Evolutionary conservation across 2,329 filamentous ascomycete genomes (phyloP).

Genomic region (Chalaropsis ovoidea): DNA sequence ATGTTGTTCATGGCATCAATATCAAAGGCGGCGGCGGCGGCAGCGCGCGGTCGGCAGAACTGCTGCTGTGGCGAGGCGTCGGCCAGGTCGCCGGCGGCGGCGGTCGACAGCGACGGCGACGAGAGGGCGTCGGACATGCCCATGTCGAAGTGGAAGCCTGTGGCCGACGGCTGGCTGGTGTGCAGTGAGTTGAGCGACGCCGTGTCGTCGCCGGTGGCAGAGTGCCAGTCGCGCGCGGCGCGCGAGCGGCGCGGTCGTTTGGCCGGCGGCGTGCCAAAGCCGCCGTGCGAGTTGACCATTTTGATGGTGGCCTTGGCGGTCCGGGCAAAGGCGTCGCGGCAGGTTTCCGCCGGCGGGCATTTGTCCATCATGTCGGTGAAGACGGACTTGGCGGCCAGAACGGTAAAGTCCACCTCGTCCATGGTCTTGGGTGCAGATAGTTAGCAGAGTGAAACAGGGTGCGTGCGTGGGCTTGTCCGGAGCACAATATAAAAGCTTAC

Average conservation of each 20-base stretch:
- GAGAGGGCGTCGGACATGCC: slow-evolving; percentile 36
- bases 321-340: slow-evolving; percentile 84
- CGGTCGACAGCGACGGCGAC: slow-evolving; percentile 35
- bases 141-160: slow-evolving; percentile 32
- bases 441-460: slow-evolving; percentile 28
- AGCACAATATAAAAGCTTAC: slow-evolving; percentile 43
- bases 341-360: slow-evolving; percentile 88
- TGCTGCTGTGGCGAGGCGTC: slow-evolving; percentile 31
- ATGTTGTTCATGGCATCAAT: neutral
- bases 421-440: slow-evolving; percentile 48
- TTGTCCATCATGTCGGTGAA: slow-evolving; percentile 86
- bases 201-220: slow-evolving; percentile 28
- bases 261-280: slow-evolving; percentile 49
- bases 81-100: slow-evolving; percentile 33
- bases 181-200: slow-evolving; percentile 26
- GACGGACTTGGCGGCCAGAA: slow-evolving; percentile 84
- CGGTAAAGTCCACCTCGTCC: slow-evolving; percentile 96
- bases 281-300: slow-evolving; percentile 82
- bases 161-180: neutral
- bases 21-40: slow-evolving; percentile 10
- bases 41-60: slow-evolving; percentile 29
- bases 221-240: slow-evolving; percentile 30
- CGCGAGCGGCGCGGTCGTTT: slow-evolving; percentile 29
- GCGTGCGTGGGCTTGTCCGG: slow-evolving; percentile 3
- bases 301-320: slow-evolving; percentile 93